A percentile compares a stretch with the other conserved stretches of the same genome.
These are phyloP conservation scores for Podila horticola DNA, from an alignment of 192 early-diverging fungal species.

Conservation along the genomic window DNA sequence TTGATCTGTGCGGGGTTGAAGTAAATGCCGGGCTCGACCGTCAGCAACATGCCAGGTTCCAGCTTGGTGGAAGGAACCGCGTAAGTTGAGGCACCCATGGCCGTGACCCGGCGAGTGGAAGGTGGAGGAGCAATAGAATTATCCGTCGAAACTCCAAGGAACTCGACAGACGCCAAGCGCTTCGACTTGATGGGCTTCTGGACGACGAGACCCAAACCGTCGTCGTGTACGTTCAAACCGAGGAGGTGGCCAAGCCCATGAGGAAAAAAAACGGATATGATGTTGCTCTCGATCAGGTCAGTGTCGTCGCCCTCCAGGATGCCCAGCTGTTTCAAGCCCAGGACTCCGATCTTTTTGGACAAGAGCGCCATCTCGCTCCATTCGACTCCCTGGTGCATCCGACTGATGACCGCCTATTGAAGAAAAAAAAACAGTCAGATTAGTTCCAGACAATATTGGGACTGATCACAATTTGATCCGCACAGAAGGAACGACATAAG, in stretches of 20 bases:
- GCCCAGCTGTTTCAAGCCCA: conserved; percentile 76
- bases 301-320: conserved; percentile 76
- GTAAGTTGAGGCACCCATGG: conserved; percentile 63
- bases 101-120: conserved; percentile 66
- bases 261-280: conserved; percentile 83
- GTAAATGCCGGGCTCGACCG: conserved; percentile 95
- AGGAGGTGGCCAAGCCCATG: conserved; percentile 91
- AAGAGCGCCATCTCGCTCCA: conserved; percentile 88
- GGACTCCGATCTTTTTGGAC: conserved; percentile 69
- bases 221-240: conserved; percentile 93
- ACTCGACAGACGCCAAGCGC: conserved; percentile 61
- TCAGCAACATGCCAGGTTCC: conserved; percentile 85
- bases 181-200: conserved; percentile 31
- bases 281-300: conserved; percentile 70
- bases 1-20: conserved; percentile 87
- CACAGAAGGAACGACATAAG: background rate
- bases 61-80: conserved; percentile 62
- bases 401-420: conserved; percentile 65
- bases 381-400: conserved; percentile 75
- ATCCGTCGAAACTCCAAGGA: background rate
- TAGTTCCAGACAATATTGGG: background rate
- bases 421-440: conserved; percentile 10
- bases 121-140: conserved; percentile 14
- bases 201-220: conserved; percentile 67
- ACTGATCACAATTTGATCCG: background rate